phyloP scores from a whole-genome alignment of 768 basidiomycete genomes.

The Termitomyces sp. region DNA sequence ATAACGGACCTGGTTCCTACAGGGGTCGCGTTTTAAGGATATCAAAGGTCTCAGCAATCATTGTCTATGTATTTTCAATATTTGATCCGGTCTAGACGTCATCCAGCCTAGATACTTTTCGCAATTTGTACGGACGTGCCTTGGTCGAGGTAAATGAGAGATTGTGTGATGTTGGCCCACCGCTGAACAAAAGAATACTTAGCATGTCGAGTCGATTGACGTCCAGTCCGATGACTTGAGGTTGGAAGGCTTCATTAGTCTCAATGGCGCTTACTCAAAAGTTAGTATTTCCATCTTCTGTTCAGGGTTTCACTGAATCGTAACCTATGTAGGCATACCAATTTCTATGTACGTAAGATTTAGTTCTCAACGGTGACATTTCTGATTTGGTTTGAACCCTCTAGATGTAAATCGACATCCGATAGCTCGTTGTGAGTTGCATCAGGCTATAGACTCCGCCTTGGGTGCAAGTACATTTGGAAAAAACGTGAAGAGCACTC shows the following conservation, averaged over 20 bases:
- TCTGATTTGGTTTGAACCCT: neutral
- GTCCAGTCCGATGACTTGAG: conserved; percentile 42
- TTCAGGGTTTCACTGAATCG: neutral
- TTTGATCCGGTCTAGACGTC: conserved; percentile 42
- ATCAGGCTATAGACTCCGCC: conserved; percentile 57
- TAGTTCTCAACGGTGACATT: neutral
- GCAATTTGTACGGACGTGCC: conserved; percentile 67
- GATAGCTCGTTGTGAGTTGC: conserved; percentile 59
- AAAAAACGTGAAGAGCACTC: conserved; percentile 48
- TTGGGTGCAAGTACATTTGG: conserved; percentile 70
- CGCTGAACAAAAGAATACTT: conserved; percentile 4
- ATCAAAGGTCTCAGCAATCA: conserved; percentile 48
- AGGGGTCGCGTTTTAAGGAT: conserved; percentile 52
- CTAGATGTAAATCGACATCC: conserved; percentile 80
- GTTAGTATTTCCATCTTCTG: conserved; percentile 28
- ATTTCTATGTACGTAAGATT: conserved; percentile 64
- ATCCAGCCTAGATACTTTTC: conserved; percentile 64
- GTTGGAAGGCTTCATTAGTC: conserved; percentile 81
- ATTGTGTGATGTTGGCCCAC: neutral
- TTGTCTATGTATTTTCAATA: neutral
- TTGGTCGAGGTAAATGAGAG: conserved; percentile 52
- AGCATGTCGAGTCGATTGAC: conserved; percentile 70
- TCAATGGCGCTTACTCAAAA: conserved; percentile 70
- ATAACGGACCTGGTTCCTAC: conserved; percentile 28
- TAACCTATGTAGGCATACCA: conserved; percentile 61